Conservation (phyloP, 441 rosid species). For the Flueggea neowawraea region DNA sequence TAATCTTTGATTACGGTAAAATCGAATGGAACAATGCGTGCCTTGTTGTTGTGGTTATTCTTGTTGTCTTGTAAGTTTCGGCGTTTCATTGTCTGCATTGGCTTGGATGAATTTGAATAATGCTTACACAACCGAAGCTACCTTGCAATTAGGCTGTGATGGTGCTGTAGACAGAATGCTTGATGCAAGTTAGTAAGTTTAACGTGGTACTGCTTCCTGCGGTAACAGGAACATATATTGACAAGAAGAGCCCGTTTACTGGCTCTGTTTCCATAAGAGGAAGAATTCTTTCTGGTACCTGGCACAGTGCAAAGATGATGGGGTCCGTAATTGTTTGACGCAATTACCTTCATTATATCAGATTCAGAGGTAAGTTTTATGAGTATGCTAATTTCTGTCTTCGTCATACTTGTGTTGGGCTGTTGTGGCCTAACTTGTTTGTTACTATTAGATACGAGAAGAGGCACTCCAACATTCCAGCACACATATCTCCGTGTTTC, state of each 20-base stretch:
- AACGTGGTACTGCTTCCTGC: neutral
- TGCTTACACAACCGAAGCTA: too few species aligned
- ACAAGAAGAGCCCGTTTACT: conserved; percentile 71
- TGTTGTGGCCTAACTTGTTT: neutral
- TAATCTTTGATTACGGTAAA: too few species aligned
- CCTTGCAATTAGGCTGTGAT: too few species aligned
- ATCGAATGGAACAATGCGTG: too few species aligned
- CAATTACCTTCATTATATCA: conserved; percentile 57
- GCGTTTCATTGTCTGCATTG: too few species aligned
- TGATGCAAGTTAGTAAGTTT: neutral
- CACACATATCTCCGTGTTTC: conserved; percentile 67
- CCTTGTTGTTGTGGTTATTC: too few species aligned
- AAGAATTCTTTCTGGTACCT: conserved; percentile 66
- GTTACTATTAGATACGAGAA: conserved; percentile 50
- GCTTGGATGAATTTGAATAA: too few species aligned
- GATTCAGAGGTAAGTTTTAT: too few species aligned
- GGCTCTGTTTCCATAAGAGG: conserved; percentile 68
- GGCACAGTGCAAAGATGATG: conserved; percentile 78
- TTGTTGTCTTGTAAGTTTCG: too few species aligned
- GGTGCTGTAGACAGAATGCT: neutral
- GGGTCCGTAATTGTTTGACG: conserved; percentile 69
- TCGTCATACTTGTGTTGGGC: neutral
- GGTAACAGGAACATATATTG: conserved; percentile 56
- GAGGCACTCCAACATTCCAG: conserved; percentile 68
- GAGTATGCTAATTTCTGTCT: neutral